Evolutionary conservation across 495 filamentous ascomycete genomes (phyloP).

Genomic region (Monascus purpureus): DNA sequence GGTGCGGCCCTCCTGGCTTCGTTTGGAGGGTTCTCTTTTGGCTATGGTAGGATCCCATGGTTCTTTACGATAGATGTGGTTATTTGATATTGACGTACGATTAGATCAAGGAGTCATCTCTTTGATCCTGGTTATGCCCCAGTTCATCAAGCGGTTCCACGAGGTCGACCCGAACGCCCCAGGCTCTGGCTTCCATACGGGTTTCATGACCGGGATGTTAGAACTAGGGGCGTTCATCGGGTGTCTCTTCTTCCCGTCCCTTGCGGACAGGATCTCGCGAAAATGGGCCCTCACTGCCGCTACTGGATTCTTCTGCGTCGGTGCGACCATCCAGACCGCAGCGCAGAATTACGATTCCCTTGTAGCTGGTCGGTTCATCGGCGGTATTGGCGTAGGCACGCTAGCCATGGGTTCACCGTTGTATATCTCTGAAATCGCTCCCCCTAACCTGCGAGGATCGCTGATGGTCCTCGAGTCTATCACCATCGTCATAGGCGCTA

Average conservation of each 20-base stretch:
- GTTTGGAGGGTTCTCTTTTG: too few relatives aligned
- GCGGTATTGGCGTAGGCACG: conserved; percentile 60
- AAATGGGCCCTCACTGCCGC: conserved; percentile 49
- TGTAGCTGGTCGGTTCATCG: conserved; percentile 50
- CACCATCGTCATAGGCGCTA: conserved; percentile 25
- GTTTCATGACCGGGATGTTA: neutral
- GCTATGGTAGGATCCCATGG: too few relatives aligned
- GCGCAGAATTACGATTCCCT: conserved; percentile 47
- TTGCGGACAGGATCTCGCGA: conserved; percentile 52
- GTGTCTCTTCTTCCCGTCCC: conserved; percentile 46
- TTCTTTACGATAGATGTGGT: too few relatives aligned
- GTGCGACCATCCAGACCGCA: conserved; percentile 48
- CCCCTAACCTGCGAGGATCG: conserved; percentile 60
- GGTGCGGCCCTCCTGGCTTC: too few relatives aligned
- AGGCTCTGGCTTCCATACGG: conserved; percentile 1
- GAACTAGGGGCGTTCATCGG: conserved; percentile 48
- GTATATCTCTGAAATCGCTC: conserved; percentile 63
- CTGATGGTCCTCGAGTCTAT: conserved; percentile 58
- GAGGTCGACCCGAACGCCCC: too few relatives aligned
- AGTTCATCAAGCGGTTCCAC: neutral
- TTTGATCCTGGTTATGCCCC: neutral
- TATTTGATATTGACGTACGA: too few relatives aligned
- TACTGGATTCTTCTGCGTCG: conserved; percentile 49
- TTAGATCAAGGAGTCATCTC: conserved; percentile 1
- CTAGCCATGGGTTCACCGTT: conserved; percentile 57